Evolutionary conservation across 2,329 filamentous ascomycete genomes (phyloP).

Genomic region (Trichocomaceae sp.): DNA sequence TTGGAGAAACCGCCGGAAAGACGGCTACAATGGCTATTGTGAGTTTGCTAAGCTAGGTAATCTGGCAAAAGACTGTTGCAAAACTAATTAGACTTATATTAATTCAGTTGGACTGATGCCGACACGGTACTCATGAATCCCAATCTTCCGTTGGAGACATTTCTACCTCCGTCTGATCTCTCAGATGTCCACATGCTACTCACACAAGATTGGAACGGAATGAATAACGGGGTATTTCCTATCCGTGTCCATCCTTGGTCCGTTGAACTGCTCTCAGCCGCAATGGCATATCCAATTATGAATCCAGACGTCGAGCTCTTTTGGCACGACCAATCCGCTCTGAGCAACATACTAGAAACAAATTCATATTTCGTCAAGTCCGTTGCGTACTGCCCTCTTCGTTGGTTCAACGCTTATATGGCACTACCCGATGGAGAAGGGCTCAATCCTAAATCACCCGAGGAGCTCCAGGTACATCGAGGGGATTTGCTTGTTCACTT

Average conservation of each 20-base stretch:
- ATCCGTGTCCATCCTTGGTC: constrained; percentile 27
- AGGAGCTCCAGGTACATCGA: neutral
- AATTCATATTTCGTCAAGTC: constrained; percentile 11
- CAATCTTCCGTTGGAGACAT: constrained; percentile 23
- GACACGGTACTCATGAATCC: constrained; percentile 27
- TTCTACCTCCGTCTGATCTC: constrained; percentile 24
- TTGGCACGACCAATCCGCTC: constrained; percentile 17
- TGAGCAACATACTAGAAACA: constrained; percentile 7
- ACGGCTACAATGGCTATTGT: constrained; percentile 32
- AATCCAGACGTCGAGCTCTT: constrained; percentile 15
- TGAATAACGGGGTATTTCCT: constrained; percentile 28
- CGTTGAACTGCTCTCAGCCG: constrained; percentile 21
- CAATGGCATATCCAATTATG: constrained; percentile 19
- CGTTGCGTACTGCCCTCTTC: constrained; percentile 16
- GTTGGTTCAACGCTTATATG: constrained; percentile 24
- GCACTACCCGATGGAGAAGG: constrained; percentile 19
- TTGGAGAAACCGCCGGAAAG: constrained; percentile 24
- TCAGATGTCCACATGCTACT: constrained; percentile 24
- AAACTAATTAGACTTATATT: too few species aligned
- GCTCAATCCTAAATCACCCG: neutral
- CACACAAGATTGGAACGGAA: constrained; percentile 24
- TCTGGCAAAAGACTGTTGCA: too few species aligned
- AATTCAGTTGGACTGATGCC: constrained; percentile 26
- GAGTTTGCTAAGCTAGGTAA: too few species aligned
- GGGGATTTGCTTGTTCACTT: constrained; percentile 27